These are phyloP conservation scores for Forsythia suspensa DNA, from an alignment of 257 asterid genomes.

Conservation along the genomic window DNA sequence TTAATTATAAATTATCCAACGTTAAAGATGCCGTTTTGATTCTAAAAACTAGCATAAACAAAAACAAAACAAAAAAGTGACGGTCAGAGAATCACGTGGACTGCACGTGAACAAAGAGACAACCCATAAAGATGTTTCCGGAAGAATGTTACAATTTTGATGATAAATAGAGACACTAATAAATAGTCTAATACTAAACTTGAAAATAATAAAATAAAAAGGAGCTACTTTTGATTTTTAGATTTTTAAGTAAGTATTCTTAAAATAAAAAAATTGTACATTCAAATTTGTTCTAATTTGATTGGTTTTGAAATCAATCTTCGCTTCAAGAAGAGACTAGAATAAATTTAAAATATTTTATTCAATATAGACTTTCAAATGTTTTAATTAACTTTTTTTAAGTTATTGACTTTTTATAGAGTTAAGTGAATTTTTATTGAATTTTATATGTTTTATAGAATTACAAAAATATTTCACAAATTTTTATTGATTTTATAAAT, in stretches of 20 bases:
- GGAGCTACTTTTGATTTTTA: neutral
- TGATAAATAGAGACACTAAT: neutral
- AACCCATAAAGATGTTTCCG: neutral
- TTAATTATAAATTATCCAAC: conserved; percentile 14
- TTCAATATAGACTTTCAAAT: too few species aligned
- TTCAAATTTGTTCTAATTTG: too few species aligned
- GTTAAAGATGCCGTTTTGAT: conserved; percentile 21
- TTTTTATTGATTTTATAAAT: too few species aligned
- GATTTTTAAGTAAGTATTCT: neutral
- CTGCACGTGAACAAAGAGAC: neutral
- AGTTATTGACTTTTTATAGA: too few species aligned
- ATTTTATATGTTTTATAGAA: too few species aligned
- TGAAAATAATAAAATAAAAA: neutral
- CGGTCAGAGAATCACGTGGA: conserved; percentile 27
- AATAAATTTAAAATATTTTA: too few species aligned
- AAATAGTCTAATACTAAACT: too few species aligned
- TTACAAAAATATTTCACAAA: too few species aligned
- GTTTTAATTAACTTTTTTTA: too few species aligned
- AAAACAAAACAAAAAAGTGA: neutral
- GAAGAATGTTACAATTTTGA: neutral
- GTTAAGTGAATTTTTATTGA: too few species aligned
- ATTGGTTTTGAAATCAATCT: too few species aligned
- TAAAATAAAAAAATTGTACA: neutral
- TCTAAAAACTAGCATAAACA: conserved; percentile 1
- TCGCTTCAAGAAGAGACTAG: too few species aligned